Conservation (phyloP, 176 grass and related monocot genomes). For the Phoenix dactylifera region DNA sequence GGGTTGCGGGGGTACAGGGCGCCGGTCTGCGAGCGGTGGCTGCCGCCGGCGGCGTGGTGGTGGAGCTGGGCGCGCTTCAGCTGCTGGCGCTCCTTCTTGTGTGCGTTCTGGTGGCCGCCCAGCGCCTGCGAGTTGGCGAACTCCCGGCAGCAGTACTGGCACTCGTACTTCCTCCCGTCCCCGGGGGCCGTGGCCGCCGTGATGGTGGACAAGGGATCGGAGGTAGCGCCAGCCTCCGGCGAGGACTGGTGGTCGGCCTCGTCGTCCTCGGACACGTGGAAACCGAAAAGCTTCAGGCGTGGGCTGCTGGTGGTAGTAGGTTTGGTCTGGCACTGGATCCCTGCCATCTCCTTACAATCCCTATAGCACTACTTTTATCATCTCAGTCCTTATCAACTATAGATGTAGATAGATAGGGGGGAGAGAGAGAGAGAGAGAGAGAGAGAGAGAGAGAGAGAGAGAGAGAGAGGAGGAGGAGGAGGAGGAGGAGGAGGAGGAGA, state of each 20-base stretch:
- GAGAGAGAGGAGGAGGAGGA: neutral
- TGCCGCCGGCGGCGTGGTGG: conserved; percentile 14
- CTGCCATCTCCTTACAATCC: too few relatives aligned
- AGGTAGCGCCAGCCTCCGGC: neutral
- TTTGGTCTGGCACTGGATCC: conserved; percentile 26
- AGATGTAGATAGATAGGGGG: too few relatives aligned
- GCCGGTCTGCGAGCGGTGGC: neutral
- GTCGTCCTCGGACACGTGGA: conserved; percentile 13
- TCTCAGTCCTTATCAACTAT: too few relatives aligned
- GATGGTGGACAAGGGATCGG: conserved; percentile 17
- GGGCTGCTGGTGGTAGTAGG: neutral
- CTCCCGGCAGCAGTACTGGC: conserved; percentile 60
- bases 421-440: too few relatives aligned
- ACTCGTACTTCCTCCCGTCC: conserved; percentile 35
- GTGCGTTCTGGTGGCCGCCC: conserved; percentile 55
- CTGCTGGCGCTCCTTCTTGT: conserved; percentile 63
- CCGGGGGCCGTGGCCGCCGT: neutral
- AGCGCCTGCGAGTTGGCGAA: conserved; percentile 61
- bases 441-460: neutral
- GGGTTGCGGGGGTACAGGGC: neutral
- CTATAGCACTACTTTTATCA: too few relatives aligned
- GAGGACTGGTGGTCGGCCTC: neutral
- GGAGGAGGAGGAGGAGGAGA: neutral
- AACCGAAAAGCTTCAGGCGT: conserved; percentile 30
- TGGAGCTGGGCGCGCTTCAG: conserved; percentile 46